These are phyloP conservation scores for Zymoseptoria pseudotritici DNA, from an alignment of 2,329 filamentous ascomycete species.

Conservation along the genomic window DNA sequence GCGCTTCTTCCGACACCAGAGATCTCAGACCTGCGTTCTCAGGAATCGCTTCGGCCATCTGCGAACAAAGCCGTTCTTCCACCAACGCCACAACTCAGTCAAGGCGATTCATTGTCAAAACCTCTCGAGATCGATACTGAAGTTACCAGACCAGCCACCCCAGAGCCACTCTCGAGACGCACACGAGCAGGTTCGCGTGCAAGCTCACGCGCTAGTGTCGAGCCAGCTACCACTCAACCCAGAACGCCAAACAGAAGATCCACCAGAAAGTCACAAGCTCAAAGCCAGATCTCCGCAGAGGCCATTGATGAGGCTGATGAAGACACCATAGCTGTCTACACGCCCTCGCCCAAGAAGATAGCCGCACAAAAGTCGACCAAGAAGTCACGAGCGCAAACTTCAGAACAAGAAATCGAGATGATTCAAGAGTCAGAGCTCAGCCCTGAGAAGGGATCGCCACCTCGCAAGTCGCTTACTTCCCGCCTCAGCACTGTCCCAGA, in stretches of 20 bases:
- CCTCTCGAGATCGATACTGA: conserved; percentile 1
- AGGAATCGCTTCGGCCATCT: background rate
- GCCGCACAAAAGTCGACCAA: conserved; percentile 6
- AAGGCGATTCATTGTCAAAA: conserved; percentile 14
- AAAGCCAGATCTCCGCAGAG: background rate
- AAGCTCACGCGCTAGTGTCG: background rate
- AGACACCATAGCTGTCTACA: conserved; percentile 2
- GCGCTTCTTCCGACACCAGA: conserved; percentile 16
- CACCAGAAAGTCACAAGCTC: conserved; percentile 4
- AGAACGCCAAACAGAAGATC: conserved; percentile 8
- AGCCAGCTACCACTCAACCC: background rate
- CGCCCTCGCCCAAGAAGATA: conserved; percentile 2
- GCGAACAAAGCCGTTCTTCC: conserved; percentile 15
- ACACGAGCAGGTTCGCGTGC: background rate
- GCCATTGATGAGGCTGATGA: background rate
- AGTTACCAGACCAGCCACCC: background rate
- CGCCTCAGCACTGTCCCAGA: conserved; percentile 28
- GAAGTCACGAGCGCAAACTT: conserved; percentile 5
- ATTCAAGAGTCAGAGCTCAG: background rate
- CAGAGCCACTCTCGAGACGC: background rate
- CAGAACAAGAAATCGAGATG: background rate
- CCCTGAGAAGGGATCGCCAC: conserved; percentile 10
- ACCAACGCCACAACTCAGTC: conserved; percentile 33
- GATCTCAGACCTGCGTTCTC: conserved; percentile 6
- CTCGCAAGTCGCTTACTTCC: conserved; percentile 21